These are phyloP conservation scores for Tilletiopsis washingtonensis DNA, from an alignment of 1,284 basidiomycete genomes.

Conservation along the genomic window DNA sequence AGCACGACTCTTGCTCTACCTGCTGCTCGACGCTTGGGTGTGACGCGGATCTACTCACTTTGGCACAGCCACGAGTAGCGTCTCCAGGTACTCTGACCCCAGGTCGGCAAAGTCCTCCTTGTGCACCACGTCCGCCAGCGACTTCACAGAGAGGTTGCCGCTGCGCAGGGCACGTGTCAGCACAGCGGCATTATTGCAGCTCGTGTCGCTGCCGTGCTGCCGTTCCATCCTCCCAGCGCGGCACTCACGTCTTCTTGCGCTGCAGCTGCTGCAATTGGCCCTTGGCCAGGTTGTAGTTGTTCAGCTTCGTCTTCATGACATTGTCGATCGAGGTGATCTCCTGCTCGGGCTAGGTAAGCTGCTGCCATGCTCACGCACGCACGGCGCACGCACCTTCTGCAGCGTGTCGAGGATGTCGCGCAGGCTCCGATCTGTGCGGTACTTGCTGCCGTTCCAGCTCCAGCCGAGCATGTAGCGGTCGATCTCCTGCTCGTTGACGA, in stretches of 20 bases:
- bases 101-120: slow-evolving; percentile 67
- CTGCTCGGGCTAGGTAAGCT: slow-evolving; percentile 1
- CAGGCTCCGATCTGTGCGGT: slow-evolving; percentile 69
- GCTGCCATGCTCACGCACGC: background rate
- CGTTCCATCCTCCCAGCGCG: background rate
- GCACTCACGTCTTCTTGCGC: slow-evolving; percentile 76
- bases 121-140: slow-evolving; percentile 75
- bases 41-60: slow-evolving; percentile 62
- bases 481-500: slow-evolving; percentile 71
- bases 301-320: slow-evolving; percentile 63
- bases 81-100: slow-evolving; percentile 88
- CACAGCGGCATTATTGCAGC: too few relatives aligned
- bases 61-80: slow-evolving; percentile 85
- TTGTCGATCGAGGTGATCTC: slow-evolving; percentile 49
- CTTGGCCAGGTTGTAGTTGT: slow-evolving; percentile 88
- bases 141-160: slow-evolving; percentile 84
- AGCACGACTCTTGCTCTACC: background rate
- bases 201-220: too few relatives aligned
- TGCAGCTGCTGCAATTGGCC: slow-evolving; percentile 87
- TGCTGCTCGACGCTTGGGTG: background rate
- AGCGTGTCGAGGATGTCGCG: slow-evolving; percentile 72
- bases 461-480: slow-evolving; percentile 68
- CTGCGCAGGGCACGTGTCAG: slow-evolving; percentile 50
- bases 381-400: slow-evolving; percentile 59
- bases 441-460: slow-evolving; percentile 78